Evolutionary conservation across 1,139 yeast genomes (phyloP), one percentile per base, ranked within the genome.

Genomic region (Diutina catenulata): DNA sequence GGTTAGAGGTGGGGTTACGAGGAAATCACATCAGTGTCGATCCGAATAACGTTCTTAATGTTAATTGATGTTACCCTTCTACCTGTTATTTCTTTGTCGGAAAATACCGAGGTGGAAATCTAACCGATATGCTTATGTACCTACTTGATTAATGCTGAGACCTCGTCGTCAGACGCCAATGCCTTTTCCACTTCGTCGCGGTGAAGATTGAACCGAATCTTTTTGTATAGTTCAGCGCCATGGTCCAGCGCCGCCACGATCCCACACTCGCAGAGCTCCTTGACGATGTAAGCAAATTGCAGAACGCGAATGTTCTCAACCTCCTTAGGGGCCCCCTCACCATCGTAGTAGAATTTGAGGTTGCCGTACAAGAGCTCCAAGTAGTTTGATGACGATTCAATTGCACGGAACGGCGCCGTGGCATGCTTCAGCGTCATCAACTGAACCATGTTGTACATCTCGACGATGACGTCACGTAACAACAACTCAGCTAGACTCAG

Each of bases 381-480:
- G 25, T 26, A 31, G 5, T 19, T 31, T 26, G 21, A 25, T 14
- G 9, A 10, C 35, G 21, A 19, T n/a, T 18, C 24, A 13, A 31
- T 31, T 6, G 20, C 35, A 9, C 14, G n/a, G 7, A 31, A 31
- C n/a, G 13, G 25, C 24, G 23, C 15, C 8, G 22, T 13, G 9
- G 13, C 24, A n/a, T n/a, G n/a, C n/a, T n/a, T n/a, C n/a, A n/a
- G n/a, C 8, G 63, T 53, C 13, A 56, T 46, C 51, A 62, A 46
- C 9, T 51, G 47, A 7, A 65, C 47, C 1, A 63, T 47, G 40
- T 51, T 67, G 42, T 70, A 74, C 52, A 84, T 68, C 50, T 88
- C 96, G 50, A 83, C 94, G 27, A 83, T 64, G 1, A 87, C 65
- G 45, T 82, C 94, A 19, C 91, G 91, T 38, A 87, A 52, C 1